phyloP scores from a whole-genome alignment of 2,329 filamentous ascomycete species.

The Curvularia spicifera region DNA sequence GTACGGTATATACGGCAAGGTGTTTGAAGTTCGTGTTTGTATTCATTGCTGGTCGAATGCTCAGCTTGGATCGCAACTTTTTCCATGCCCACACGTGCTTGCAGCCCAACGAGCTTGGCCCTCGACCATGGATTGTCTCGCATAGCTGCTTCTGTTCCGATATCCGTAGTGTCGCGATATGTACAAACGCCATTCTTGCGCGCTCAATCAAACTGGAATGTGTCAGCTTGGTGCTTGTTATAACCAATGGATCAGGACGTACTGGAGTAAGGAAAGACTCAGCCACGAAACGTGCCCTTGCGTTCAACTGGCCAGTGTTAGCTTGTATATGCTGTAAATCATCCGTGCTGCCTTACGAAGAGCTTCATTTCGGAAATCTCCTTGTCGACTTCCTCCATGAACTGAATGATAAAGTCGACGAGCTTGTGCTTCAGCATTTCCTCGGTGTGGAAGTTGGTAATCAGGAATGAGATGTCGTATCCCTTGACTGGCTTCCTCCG shows the following conservation, averaged over 20 bases:
- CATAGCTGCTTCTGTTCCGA: conserved; percentile 11
- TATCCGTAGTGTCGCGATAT: conserved; percentile 12
- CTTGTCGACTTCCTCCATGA: conserved; percentile 99
- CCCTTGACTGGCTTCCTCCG: conserved; percentile 96
- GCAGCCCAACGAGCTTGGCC: conserved; percentile 5
- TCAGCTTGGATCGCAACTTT: conserved; percentile 17
- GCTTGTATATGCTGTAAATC: conserved; percentile 10
- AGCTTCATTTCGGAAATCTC: conserved; percentile 99
- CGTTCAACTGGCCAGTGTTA: conserved; percentile 75
- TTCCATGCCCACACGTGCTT: conserved; percentile 8
- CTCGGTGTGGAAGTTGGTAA: conserved; percentile 98
- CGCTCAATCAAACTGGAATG: conserved; percentile 34
- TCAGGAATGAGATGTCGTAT: conserved; percentile 98
- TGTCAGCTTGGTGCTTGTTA: conserved; percentile 9
- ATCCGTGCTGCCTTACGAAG: conserved; percentile 70
- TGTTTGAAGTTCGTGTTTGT: conserved; percentile 14
- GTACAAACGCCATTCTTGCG: conserved; percentile 18
- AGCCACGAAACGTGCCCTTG: conserved; percentile 93
- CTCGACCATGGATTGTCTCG: not conserved
- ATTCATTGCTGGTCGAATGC: conserved; percentile 22
- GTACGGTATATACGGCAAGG: conserved; percentile 2
- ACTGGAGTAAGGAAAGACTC: conserved; percentile 98
- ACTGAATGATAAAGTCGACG: conserved; percentile 98
- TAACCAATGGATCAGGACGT: conserved; percentile 40
- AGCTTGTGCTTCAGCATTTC: conserved; percentile 99